A percentile compares a stretch with the other conserved stretches of the same genome.
Evolutionary conservation across 2,329 filamentous ascomycete species (phyloP).

Genomic region (Ciborinia camelliae): DNA sequence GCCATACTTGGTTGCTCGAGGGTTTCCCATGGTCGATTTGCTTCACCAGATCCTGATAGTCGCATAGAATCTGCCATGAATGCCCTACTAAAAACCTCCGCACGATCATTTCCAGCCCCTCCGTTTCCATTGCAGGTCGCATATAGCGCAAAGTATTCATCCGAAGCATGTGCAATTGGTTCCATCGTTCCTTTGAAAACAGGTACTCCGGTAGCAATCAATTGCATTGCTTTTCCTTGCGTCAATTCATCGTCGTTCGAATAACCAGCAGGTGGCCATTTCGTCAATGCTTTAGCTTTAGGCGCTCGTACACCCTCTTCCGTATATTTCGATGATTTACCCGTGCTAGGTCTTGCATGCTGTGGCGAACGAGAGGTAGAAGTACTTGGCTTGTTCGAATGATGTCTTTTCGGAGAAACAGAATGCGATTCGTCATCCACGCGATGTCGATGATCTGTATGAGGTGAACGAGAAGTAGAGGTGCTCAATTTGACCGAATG

Average conservation of each 20-base stretch:
- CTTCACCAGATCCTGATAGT: conserved; percentile 26
- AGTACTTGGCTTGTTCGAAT: not conserved
- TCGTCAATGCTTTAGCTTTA: conserved; percentile 40
- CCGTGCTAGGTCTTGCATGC: conserved; percentile 11
- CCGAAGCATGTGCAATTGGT: conserved; percentile 50
- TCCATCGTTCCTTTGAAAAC: conserved; percentile 53
- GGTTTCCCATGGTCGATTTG: conserved; percentile 59
- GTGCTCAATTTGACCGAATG: conserved; percentile 9
- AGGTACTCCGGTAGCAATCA: conserved; percentile 57
- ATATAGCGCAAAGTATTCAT: conserved; percentile 55
- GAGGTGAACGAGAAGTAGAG: conserved; percentile 8
- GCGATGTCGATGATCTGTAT: conserved; percentile 7
- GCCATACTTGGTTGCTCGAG: conserved; percentile 71
- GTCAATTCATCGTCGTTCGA: conserved; percentile 49
- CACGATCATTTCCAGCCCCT: conserved; percentile 28
- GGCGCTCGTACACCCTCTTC: conserved; percentile 7
- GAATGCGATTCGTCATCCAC: conserved; percentile 10
- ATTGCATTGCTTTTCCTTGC: conserved; percentile 52
- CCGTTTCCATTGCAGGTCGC: conserved; percentile 49
- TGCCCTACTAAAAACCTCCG: conserved; percentile 21
- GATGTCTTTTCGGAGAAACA: conserved; percentile 9
- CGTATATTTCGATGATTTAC: conserved; percentile 11
- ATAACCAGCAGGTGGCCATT: conserved; percentile 57
- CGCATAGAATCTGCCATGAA: conserved; percentile 29
- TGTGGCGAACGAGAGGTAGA: conserved; percentile 11